A percentile compares a stretch with the other conserved stretches of the same genome.
Conservation (phyloP, 345 rosid genomes). For the Syzygium aqueum region DNA sequence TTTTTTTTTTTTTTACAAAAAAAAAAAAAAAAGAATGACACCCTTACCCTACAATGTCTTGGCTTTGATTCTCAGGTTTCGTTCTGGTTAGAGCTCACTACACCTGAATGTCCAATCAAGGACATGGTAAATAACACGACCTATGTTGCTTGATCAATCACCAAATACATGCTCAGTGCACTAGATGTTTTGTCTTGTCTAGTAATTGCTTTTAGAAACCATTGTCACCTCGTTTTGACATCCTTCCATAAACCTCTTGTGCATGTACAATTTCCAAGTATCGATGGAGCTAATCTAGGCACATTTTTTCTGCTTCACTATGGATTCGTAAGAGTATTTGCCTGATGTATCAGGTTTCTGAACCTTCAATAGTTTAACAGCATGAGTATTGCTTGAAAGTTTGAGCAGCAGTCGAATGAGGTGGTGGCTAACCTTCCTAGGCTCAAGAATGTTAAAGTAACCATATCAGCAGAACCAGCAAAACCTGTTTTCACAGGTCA, state of each 20-base stretch:
- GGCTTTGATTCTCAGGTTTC: slow-evolving; percentile 48
- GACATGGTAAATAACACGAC: slow-evolving; percentile 51
- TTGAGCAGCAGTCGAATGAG: slow-evolving; percentile 79
- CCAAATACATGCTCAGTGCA: neutral
- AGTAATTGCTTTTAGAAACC: neutral
- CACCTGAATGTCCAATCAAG: slow-evolving; percentile 97
- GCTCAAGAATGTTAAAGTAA: slow-evolving; percentile 72
- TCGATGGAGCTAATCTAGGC: neutral
- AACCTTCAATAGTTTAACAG: neutral
- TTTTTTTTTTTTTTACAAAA: too few relatives aligned
- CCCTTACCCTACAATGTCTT: neutral
- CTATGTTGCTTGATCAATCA: too few relatives aligned
- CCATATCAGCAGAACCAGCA: slow-evolving; percentile 93
- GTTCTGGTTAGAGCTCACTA: slow-evolving; percentile 86
- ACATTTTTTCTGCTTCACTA: neutral
- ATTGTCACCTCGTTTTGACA: neutral
- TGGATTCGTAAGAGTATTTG: neutral
- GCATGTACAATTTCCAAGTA: neutral
- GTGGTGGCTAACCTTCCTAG: slow-evolving; percentile 68
- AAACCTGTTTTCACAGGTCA: slow-evolving; percentile 59
- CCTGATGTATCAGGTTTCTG: neutral
- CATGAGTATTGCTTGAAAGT: slow-evolving; percentile 26
- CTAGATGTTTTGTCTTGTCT: neutral
- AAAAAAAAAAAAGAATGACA: too few relatives aligned
- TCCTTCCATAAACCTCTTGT: neutral